Evolutionary conservation across 1,284 basidiomycete genomes (phyloP).

Genomic region (Ceratorhiza oryzae-sativae): DNA sequence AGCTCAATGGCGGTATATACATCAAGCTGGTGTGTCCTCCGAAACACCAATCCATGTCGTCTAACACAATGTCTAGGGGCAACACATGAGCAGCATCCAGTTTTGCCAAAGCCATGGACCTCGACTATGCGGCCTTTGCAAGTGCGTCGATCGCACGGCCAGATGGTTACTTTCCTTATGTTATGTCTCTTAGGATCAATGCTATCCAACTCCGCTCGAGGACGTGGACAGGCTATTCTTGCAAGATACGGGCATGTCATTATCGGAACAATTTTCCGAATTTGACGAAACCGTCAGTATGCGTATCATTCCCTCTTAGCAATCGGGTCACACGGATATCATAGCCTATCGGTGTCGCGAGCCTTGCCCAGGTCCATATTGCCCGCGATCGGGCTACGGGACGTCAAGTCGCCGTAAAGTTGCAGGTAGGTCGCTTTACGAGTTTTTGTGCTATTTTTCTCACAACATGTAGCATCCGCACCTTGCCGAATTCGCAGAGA

Average conservation of each 20-base stretch:
- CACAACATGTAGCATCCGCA: slow-evolving; percentile 78
- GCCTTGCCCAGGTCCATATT: slow-evolving; percentile 93
- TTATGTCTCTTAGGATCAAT: slow-evolving; percentile 74
- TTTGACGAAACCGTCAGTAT: slow-evolving; percentile 62
- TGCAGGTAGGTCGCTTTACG: slow-evolving; percentile 56
- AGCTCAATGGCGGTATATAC: slow-evolving; percentile 92
- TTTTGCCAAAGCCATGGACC: slow-evolving; percentile 83
- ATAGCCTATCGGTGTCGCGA: slow-evolving; percentile 93
- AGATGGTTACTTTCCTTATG: slow-evolving; percentile 1
- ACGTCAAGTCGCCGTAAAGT: slow-evolving; percentile 88
- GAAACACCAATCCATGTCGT: neutral
- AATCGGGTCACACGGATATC: slow-evolving; percentile 44
- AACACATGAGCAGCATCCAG: slow-evolving; percentile 76
- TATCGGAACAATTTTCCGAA: slow-evolving; percentile 75
- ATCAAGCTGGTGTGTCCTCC: slow-evolving; percentile 69
- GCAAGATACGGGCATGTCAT: slow-evolving; percentile 70
- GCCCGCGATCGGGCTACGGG: slow-evolving; percentile 77
- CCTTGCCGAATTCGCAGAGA: slow-evolving; percentile 90
- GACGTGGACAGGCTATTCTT: slow-evolving; percentile 74
- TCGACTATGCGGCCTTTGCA: slow-evolving; percentile 70
- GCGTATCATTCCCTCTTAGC: neutral
- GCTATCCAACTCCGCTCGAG: slow-evolving; percentile 77
- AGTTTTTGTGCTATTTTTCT: neutral
- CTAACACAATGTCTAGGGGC: slow-evolving; percentile 58
- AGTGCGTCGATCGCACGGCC: slow-evolving; percentile 25